Conservation (phyloP, 208 protist species). For the Leishmania braziliensis region DNA sequence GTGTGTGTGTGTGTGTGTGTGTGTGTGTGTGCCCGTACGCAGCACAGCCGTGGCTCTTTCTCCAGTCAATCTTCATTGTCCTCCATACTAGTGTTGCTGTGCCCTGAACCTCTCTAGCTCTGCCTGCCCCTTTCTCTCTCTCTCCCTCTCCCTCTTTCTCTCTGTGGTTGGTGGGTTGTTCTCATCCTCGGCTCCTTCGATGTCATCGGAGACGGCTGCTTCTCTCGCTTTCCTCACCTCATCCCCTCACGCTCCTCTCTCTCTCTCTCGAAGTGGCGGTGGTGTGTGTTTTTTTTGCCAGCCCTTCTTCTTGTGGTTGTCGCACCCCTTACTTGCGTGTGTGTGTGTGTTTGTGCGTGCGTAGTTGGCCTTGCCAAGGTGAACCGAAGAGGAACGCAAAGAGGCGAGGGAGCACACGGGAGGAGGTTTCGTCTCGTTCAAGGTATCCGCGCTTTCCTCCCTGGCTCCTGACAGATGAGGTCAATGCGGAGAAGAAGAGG, state of each 20-base stretch:
- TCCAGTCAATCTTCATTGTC: too few relatives aligned
- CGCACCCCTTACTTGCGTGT: background rate
- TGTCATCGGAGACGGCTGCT: too few relatives aligned
- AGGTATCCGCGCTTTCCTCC: constrained; percentile 1
- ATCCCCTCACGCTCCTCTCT: too few relatives aligned
- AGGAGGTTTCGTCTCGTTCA: background rate
- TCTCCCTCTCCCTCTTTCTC: too few relatives aligned
- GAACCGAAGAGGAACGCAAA: background rate
- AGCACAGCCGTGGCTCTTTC: too few relatives aligned
- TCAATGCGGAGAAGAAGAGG: background rate
- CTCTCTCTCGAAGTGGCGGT: background rate
- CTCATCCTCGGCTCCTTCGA: too few relatives aligned
- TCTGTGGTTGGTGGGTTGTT: too few relatives aligned
- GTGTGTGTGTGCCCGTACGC: constrained; percentile 4
- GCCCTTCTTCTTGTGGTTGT: background rate
- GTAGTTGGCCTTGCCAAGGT: background rate
- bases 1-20: constrained; percentile 22
- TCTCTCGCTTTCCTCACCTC: too few relatives aligned
- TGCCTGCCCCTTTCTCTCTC: too few relatives aligned
- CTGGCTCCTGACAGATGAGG: background rate
- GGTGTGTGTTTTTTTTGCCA: background rate
- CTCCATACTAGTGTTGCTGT: too few relatives aligned
- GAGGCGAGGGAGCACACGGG: background rate
- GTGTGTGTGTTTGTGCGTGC: constrained; percentile 10
- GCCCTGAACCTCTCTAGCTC: too few relatives aligned